Percentiles rank a stretch among this genome's conserved stretches.
Evolutionary conservation across 2,329 filamentous ascomycete species (phyloP).

Genomic region (Fusarium neocosmosporiellum): DNA sequence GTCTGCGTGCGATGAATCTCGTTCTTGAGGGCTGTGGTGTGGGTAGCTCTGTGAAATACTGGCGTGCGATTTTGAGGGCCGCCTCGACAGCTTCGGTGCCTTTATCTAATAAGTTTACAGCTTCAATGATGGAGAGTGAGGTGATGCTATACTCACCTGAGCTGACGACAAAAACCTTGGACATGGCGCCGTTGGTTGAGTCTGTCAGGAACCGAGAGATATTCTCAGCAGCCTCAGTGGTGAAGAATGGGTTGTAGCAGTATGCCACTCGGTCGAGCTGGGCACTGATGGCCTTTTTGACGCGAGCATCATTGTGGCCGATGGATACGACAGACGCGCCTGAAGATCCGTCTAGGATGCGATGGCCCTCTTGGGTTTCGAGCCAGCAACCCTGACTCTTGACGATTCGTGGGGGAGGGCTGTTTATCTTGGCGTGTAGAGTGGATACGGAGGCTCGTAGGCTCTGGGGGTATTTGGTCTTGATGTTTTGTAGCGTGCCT

Average conservation of each 20-base stretch:
- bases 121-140: neutral
- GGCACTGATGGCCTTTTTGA: constrained; percentile 23
- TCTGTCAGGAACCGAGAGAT: constrained; percentile 23
- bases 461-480: rapidly evolving
- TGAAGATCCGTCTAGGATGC: constrained; percentile 26
- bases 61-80: constrained; percentile 34
- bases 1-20: constrained; percentile 27
- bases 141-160: constrained; percentile 2
- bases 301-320: constrained; percentile 20
- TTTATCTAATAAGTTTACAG: neutral
- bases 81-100: constrained; percentile 38
- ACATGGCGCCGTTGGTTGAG: constrained; percentile 21
- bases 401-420: constrained; percentile 19
- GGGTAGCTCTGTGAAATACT: constrained; percentile 34
- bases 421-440: constrained; percentile 31
- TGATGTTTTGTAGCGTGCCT: neutral
- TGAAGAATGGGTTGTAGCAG: constrained; percentile 30
- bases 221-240: constrained; percentile 20
- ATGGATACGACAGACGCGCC: constrained; percentile 33
- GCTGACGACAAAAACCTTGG: constrained; percentile 28
- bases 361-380: constrained; percentile 20
- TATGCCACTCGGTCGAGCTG: constrained; percentile 28
- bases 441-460: constrained; percentile 18
- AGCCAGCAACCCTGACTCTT: constrained; percentile 27
- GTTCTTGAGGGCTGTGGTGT: constrained; percentile 22